Conservation (phyloP, 192 early-diverging fungal genomes). For the Coemansia sp. region DNA sequence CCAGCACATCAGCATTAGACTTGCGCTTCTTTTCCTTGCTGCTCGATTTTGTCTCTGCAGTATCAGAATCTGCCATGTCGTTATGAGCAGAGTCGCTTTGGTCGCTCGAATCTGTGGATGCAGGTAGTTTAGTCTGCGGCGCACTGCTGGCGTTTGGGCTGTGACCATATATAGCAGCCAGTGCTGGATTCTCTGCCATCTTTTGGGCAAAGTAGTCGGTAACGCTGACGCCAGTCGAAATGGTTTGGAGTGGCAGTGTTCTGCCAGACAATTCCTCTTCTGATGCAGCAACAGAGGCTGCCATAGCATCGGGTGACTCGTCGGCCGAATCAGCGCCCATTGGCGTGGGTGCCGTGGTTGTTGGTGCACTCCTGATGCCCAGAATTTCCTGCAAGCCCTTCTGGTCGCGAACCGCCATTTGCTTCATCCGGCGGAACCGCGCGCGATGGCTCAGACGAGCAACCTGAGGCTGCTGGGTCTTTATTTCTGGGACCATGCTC, state of each 20-base stretch:
- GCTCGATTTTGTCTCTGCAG: conserved; percentile 5
- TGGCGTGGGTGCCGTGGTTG: conserved; percentile 17
- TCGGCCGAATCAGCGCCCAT: conserved; percentile 8
- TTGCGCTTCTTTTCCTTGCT: conserved; percentile 50
- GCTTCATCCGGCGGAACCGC: conserved; percentile 49
- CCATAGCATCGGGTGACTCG: background rate
- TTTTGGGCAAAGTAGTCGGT: conserved; percentile 52
- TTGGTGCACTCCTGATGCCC: conserved; percentile 31
- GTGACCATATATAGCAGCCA: conserved; percentile 38
- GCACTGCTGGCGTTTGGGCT: background rate
- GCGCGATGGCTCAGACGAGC: conserved; percentile 36
- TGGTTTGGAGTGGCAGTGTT: conserved; percentile 1
- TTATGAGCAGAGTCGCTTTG: background rate
- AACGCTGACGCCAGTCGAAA: conserved; percentile 31
- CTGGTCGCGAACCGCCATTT: conserved; percentile 42
- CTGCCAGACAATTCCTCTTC: background rate
- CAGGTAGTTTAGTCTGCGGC: background rate
- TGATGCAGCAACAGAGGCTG: background rate
- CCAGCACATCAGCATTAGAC: conserved; percentile 21
- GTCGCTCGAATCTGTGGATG: background rate
- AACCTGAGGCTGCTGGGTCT: conserved; percentile 30
- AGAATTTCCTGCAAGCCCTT: conserved; percentile 54
- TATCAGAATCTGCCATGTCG: background rate
- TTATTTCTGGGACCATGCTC: conserved; percentile 28
- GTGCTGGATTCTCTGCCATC: conserved; percentile 36